Percentiles rank a stretch among this genome's conserved stretches.
Evolutionary conservation across 495 filamentous ascomycete genomes (phyloP).

Genomic region (Darksidea phi): DNA sequence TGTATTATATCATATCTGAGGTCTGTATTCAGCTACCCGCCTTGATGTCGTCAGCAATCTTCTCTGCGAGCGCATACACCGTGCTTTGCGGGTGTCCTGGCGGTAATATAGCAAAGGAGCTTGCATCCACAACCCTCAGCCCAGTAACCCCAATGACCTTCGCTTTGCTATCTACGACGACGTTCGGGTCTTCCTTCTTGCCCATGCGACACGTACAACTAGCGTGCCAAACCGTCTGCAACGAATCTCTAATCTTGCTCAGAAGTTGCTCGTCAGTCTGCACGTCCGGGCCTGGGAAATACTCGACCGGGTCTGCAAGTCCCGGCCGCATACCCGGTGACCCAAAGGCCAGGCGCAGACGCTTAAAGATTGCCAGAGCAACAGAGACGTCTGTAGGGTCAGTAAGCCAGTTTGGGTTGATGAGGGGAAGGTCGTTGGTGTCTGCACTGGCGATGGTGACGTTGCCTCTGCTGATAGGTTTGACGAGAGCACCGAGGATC

Average conservation of each 20-base stretch:
- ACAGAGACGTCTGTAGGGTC: conserved; percentile 31
- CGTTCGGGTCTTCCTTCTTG: conserved; percentile 17
- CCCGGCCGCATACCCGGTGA: neutral
- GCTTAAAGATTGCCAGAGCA: conserved; percentile 33
- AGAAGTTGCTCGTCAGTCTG: conserved; percentile 35
- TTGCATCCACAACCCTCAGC: conserved; percentile 26
- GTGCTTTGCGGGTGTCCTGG: conserved; percentile 32
- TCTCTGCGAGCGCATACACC: conserved; percentile 24
- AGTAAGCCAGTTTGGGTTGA: conserved; percentile 36
- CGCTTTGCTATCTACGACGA: conserved; percentile 23
- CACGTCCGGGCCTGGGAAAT: conserved; percentile 25
- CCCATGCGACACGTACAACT: conserved; percentile 26
- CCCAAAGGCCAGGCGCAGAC: conserved; percentile 13
- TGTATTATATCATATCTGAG: neutral
- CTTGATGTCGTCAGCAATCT: neutral
- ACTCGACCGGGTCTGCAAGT: conserved; percentile 10
- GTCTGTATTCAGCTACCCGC: neutral
- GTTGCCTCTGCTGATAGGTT: conserved; percentile 29
- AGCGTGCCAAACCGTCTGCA: conserved; percentile 21
- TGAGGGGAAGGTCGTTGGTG: conserved; percentile 24
- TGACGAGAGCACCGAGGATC: conserved; percentile 11
- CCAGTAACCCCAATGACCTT: conserved; percentile 22
- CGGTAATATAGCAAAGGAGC: conserved; percentile 12
- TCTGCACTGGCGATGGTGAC: conserved; percentile 29
- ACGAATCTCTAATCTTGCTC: conserved; percentile 14